Evolutionary conservation across 202 grass and related monocot genomes (phyloP), one percentile per base, ranked within the genome.

Genomic region (Carex arenaria): DNA sequence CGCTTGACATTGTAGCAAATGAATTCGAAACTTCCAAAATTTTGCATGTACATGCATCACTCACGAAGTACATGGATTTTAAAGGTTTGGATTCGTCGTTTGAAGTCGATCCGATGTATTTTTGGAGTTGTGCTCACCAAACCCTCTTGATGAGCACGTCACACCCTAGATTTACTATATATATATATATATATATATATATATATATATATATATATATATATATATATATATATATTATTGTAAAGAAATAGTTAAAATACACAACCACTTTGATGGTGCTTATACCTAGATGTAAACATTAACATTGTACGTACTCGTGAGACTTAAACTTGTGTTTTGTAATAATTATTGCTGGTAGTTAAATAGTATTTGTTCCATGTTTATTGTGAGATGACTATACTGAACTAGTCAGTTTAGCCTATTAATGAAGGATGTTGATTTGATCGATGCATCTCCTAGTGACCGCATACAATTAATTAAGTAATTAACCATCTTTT

Each of bases 381-480:
- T 77, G 5, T 56, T 76, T 34, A 36, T 57, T 77, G 26, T 55
- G 26, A 34, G 49, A 77, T 77, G 47, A 57, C 26, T 56, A n/a
- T 26, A 54, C 43, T 28, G 62, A 30, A 77, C 5, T 77, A 57
- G 40, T 49, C 23, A 57, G 51, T 55, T 77, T 57, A 36, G 13
- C 51, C 26, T 34, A 77, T 77, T 77, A 77, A 77, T 77, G 53
- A 57, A 56, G 20, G 51, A 77, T 57, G 51, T 57, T 77, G 72
- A 77, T 34, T 57, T 77, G 72, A 57, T 55, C 15, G 51, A 31
- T 55, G 31, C 6, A 77, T 77, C 14, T 19, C 15, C 2, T 17
- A 74, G 20, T 28, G 69, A 73, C 69, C 20, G 2, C 69, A 55
- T 75, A 32, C 31, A 74, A 72, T 42, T 54, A 74, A 72, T 42